Conservation (phyloP, 1,139 yeast species). For the Pichia sp. region DNA sequence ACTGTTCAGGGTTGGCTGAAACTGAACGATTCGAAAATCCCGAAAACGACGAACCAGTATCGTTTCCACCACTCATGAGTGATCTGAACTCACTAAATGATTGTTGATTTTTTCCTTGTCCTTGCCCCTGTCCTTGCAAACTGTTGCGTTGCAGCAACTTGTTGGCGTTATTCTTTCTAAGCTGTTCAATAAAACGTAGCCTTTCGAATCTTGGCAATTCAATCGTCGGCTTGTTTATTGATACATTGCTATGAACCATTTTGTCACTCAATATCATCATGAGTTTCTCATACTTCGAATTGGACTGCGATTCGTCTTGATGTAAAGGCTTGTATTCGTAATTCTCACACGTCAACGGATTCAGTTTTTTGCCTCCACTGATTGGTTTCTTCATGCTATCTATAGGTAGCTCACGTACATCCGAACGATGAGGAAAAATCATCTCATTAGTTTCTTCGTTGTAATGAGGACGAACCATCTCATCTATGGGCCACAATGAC, state of each 20-base stretch:
- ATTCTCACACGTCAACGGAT: conserved; percentile 24
- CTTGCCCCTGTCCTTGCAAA: no score
- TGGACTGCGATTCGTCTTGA: conserved; percentile 64
- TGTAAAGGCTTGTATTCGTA: conserved; percentile 41
- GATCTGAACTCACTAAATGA: neutral
- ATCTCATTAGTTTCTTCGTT: conserved; percentile 34
- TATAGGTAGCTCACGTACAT: conserved; percentile 32
- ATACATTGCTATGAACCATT: conserved; percentile 25
- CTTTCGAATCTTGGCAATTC: conserved; percentile 41
- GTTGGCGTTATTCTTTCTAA: conserved; percentile 25
- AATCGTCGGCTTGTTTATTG: conserved; percentile 11
- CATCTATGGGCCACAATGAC: conserved; percentile 36
- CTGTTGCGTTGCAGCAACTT: conserved; percentile 1
- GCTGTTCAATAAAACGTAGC: conserved; percentile 40
- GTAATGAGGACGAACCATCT: conserved; percentile 32
- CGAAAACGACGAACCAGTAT: neutral
- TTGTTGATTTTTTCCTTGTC: neutral
- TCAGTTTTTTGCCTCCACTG: neutral
- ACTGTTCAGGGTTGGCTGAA: no score
- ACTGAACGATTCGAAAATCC: neutral
- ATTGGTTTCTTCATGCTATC: conserved; percentile 12
- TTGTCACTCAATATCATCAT: conserved; percentile 46
- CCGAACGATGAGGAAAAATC: conserved; percentile 41
- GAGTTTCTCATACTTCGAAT: conserved; percentile 83
- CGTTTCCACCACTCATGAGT: neutral